Percentiles rank a stretch among this genome's conserved stretches.
Evolutionary conservation across 2,329 filamentous ascomycete species (phyloP).

Genomic region (Thermoascus crustaceus): DNA sequence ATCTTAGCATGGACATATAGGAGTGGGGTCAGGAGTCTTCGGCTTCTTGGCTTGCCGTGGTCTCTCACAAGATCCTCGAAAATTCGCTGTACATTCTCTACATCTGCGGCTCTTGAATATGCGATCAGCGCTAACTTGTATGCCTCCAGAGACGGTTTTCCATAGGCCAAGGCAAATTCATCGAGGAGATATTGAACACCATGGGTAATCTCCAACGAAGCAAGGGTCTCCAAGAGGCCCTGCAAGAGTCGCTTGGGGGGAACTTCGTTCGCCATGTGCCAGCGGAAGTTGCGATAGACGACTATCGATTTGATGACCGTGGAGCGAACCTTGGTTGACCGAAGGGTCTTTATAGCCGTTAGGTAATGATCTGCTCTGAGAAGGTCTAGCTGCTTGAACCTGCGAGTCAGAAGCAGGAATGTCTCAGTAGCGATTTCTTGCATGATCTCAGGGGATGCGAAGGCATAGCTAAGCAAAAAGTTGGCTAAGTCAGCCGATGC

Average conservation of each 20-base stretch:
- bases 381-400: conserved; percentile 17
- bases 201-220: conserved; percentile 23
- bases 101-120: conserved; percentile 42
- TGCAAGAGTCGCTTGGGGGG: conserved; percentile 16
- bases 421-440: conserved; percentile 20
- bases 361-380: conserved; percentile 20
- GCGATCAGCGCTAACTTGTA: conserved; percentile 32
- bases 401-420: conserved; percentile 22
- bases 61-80: conserved; percentile 36
- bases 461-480: conserved; percentile 19
- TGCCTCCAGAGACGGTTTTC: conserved; percentile 20
- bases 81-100: conserved; percentile 34
- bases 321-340: conserved; percentile 18
- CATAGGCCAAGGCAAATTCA: conserved; percentile 29
- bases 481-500: conserved; percentile 11
- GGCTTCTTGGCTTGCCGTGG: conserved; percentile 26
- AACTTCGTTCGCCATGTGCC: conserved; percentile 17
- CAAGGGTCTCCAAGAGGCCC: conserved; percentile 19
- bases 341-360: conserved; percentile 21
- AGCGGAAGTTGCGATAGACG: conserved; percentile 36
- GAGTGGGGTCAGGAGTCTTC: conserved; percentile 43
- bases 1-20: conserved; percentile 64
- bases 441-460: conserved; percentile 18
- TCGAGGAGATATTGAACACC: conserved; percentile 34
- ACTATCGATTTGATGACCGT: conserved; percentile 24